phyloP scores from a whole-genome alignment of 176 grass and related monocot species.

The Bolboschoenus planiculmis region DNA sequence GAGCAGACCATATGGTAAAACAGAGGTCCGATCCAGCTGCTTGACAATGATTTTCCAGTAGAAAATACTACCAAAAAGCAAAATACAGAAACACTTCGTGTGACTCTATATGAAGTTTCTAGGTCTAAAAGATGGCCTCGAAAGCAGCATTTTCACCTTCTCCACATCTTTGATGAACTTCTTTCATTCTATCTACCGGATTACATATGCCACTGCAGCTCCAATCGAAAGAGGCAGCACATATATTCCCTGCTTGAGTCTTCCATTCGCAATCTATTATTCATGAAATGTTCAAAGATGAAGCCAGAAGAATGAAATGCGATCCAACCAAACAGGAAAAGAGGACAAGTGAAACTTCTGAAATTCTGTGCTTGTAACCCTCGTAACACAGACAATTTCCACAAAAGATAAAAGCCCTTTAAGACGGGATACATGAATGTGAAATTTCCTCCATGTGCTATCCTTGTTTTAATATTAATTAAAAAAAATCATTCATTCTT shows the following conservation, averaged over 20 bases:
- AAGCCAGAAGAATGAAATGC: background rate
- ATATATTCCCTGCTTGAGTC: slow-evolving; percentile 67
- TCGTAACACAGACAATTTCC: background rate
- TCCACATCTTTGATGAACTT: slow-evolving; percentile 64
- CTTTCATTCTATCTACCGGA: slow-evolving; percentile 59
- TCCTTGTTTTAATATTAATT: background rate
- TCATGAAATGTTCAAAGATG: background rate
- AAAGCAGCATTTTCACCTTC: slow-evolving; percentile 45
- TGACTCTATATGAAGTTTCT: background rate
- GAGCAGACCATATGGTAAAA: slow-evolving; percentile 23
- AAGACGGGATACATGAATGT: background rate
- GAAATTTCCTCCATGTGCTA: background rate
- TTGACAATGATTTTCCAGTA: background rate
- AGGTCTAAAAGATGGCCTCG: slow-evolving; percentile 42
- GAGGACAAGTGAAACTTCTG: background rate
- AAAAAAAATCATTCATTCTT: background rate
- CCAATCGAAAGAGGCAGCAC: slow-evolving; percentile 77
- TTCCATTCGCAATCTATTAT: slow-evolving; percentile 84
- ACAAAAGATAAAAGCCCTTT: background rate
- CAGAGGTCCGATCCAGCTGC: background rate
- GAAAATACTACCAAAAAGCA: background rate
- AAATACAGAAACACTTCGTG: background rate
- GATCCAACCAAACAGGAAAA: background rate
- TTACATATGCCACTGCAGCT: slow-evolving; percentile 87
- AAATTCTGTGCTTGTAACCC: background rate